phyloP scores from a whole-genome alignment of 139 green algal species.

The Closterium sp. region DNA sequence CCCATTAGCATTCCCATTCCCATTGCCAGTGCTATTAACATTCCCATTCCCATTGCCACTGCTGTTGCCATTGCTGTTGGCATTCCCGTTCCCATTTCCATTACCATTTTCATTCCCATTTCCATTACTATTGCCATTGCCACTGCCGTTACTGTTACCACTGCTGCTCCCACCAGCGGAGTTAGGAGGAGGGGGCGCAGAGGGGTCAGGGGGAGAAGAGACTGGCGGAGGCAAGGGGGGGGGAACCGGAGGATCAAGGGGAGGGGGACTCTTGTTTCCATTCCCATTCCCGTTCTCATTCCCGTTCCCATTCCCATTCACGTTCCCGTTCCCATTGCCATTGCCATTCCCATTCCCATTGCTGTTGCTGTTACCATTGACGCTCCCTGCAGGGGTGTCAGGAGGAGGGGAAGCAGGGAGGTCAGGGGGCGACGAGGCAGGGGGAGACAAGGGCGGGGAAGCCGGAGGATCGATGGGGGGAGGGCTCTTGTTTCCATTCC shows the following conservation, averaged over 20 bases:
- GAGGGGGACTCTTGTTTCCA: not conserved
- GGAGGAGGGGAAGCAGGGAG: not conserved
- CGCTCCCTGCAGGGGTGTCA: not conserved
- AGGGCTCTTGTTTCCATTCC: not conserved
- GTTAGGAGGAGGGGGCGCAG: no score
- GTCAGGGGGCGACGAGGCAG: not conserved
- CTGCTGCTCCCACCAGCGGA: not conserved
- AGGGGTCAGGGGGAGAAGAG: no score
- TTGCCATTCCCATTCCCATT: not conserved
- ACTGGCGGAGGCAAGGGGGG: not conserved
- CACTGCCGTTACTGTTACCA: not conserved
- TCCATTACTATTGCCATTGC: not conserved
- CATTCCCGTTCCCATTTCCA: not conserved
- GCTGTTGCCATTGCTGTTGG: not conserved
- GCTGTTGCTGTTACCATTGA: not conserved
- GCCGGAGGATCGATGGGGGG: not conserved
- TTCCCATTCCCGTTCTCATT: not conserved
- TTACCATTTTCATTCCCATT: not conserved
- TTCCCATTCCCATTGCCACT: not conserved
- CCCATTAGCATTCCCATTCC: no score
- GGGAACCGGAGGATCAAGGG: not conserved
- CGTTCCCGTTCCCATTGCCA: not conserved
- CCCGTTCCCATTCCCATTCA: not conserved
- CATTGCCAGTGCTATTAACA: not conserved
- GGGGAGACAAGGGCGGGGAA: not conserved